These are phyloP conservation scores for Arxiozyma heterogenica DNA, from an alignment of 1,139 yeast species.

Conservation along the genomic window DNA sequence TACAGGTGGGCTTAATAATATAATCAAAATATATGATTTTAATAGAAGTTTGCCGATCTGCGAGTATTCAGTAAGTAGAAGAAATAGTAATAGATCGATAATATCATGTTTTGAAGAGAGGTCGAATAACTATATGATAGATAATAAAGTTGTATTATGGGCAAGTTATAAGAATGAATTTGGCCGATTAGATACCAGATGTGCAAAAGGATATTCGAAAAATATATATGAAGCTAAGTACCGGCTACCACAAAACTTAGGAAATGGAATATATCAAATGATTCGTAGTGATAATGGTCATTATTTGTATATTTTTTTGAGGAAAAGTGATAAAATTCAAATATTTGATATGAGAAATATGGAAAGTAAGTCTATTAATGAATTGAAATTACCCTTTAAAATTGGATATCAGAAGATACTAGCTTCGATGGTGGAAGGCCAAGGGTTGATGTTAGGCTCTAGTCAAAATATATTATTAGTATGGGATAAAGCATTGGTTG, in stretches of 20 bases:
- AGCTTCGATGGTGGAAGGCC: conserved; percentile 13
- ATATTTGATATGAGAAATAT: conserved; percentile 21
- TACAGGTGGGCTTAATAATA: conserved; percentile 22
- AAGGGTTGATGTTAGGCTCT: conserved; percentile 22
- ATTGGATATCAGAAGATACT: conserved; percentile 19
- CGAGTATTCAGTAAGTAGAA: conserved; percentile 10
- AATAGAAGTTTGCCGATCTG: conserved; percentile 16
- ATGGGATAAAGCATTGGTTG: conserved; percentile 22
- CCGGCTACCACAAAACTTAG: not conserved
- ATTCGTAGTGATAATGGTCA: conserved; percentile 22
- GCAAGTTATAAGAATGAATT: conserved; percentile 26
- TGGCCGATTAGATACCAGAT: conserved; percentile 17
- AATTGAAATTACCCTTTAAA: conserved; percentile 17
- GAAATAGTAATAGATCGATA: conserved; percentile 15
- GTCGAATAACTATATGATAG: conserved; percentile 4
- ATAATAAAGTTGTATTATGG: conserved; percentile 4
- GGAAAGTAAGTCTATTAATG: conserved; percentile 9
- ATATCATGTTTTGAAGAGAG: conserved; percentile 24
- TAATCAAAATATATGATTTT: conserved; percentile 20
- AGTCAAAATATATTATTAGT: conserved; percentile 13
- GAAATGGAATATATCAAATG: conserved; percentile 23
- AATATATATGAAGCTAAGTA: conserved; percentile 1
- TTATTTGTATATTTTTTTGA: conserved; percentile 20
- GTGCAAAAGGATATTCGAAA: conserved; percentile 3
- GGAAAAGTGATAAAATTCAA: conserved; percentile 17